Conservation (phyloP, 192 early-diverging fungal genomes). For the Entomortierella lignicola region DNA sequence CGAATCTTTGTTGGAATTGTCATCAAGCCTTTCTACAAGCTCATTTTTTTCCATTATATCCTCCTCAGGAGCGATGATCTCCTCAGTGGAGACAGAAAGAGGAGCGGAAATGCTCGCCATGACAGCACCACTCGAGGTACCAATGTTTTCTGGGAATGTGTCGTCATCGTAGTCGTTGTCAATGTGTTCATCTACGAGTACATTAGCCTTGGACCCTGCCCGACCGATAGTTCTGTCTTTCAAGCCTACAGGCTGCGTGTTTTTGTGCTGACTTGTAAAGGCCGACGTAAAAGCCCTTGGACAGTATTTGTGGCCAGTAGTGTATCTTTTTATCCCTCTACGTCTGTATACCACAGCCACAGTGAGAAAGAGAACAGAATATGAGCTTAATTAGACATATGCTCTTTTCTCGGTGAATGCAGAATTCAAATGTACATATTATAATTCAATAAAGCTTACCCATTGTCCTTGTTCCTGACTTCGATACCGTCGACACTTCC, state of each 20-base stretch:
- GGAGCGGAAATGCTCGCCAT: too few species aligned
- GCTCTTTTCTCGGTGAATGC: background rate
- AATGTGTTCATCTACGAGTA: too few species aligned
- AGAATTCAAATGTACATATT: slow-evolving; percentile 2
- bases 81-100: slow-evolving; percentile 1
- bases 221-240: slow-evolving; percentile 23
- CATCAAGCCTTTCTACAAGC: too few species aligned
- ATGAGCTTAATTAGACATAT: slow-evolving; percentile 1
- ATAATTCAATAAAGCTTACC: slow-evolving; percentile 7
- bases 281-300: slow-evolving; percentile 24
- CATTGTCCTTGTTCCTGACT: slow-evolving; percentile 2
- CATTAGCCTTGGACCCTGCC: slow-evolving; percentile 5
- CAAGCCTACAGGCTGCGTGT: slow-evolving; percentile 16
- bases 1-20: background rate
- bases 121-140: background rate
- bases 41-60: background rate
- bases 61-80: background rate
- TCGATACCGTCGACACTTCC: background rate
- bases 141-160: slow-evolving; percentile 14
- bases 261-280: slow-evolving; percentile 27
- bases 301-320: slow-evolving; percentile 23
- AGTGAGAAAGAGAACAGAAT: too few species aligned
- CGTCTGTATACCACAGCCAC: too few species aligned
- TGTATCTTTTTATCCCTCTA: too few species aligned
- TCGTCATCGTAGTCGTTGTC: slow-evolving; percentile 6